A percentile compares a stretch with the other conserved stretches of the same genome.
These are phyloP conservation scores for Russula brevipes DNA, from an alignment of 768 basidiomycete genomes.

Conservation along the genomic window DNA sequence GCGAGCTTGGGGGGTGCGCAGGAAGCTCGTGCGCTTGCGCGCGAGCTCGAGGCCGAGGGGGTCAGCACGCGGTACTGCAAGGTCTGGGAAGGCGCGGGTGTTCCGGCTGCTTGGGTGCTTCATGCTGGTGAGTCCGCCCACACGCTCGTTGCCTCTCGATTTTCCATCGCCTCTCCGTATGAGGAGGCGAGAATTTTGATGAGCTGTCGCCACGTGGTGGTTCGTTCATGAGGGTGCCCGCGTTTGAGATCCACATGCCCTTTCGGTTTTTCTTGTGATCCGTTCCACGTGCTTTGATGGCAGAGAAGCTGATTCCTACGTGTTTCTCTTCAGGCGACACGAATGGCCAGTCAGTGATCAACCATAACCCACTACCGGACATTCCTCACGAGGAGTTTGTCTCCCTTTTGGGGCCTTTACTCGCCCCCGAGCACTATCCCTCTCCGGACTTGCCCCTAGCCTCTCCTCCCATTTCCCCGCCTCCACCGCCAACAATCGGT, in stretches of 20 bases:
- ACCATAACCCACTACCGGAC: conserved; percentile 84
- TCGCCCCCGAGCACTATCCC: conserved; percentile 76
- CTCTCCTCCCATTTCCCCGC: conserved; percentile 19
- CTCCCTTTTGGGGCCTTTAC: conserved; percentile 68
- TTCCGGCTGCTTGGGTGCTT: conserved; percentile 78
- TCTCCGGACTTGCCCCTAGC: conserved; percentile 32
- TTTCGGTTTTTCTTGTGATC: not conserved
- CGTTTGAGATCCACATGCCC: too few relatives aligned
- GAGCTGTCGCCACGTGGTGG: too few relatives aligned
- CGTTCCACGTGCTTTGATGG: not conserved
- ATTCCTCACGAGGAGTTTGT: conserved; percentile 86
- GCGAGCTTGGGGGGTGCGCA: conserved; percentile 70
- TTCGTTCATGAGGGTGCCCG: too few relatives aligned
- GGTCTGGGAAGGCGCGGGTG: conserved; percentile 62
- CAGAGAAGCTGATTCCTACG: not conserved
- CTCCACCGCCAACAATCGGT: conserved; percentile 27
- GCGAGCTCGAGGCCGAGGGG: conserved; percentile 60
- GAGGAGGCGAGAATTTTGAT: too few relatives aligned
- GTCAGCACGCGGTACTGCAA: conserved; percentile 72
- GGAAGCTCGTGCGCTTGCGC: conserved; percentile 58
- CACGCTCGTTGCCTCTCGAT: too few relatives aligned
- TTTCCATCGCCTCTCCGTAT: too few relatives aligned
- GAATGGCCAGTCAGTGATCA: conserved; percentile 63
- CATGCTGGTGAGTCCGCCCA: conserved; percentile 50
- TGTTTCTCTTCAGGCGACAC: conserved; percentile 42